phyloP scores from a whole-genome alignment of 2,329 filamentous ascomycete species.

The Sporothrix luriei region DNA sequence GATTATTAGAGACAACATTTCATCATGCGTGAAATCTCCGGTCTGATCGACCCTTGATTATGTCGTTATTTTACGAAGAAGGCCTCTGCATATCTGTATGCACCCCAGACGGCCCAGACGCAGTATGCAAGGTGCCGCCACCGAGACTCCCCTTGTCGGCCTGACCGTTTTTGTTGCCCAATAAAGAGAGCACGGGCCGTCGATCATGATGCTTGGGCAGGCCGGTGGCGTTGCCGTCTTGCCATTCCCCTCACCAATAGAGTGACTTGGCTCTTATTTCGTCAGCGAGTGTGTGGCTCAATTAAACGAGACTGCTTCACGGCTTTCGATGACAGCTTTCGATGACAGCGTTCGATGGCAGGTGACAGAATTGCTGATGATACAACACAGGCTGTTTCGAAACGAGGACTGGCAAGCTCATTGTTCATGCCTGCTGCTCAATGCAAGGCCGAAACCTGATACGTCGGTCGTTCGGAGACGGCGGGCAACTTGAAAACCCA shows the following conservation, averaged over 20 bases:
- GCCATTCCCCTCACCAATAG: constrained; percentile 7
- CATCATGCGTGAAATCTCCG: too few species aligned
- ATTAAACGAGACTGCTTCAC: background rate
- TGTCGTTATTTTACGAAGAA: too few species aligned
- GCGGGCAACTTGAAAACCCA: background rate
- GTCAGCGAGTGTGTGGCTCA: background rate
- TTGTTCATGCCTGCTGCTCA: constrained; percentile 19
- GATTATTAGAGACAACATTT: too few species aligned
- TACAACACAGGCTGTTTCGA: background rate
- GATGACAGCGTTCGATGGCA: too few species aligned
- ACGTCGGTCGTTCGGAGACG: constrained; percentile 25
- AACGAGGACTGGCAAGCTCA: background rate
- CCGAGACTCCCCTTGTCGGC: background rate
- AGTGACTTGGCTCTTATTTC: background rate
- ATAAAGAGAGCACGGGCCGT: constrained; percentile 9
- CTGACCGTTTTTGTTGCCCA: background rate
- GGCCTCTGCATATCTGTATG: constrained; percentile 6
- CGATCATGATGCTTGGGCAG: constrained; percentile 3
- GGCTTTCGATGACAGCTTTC: background rate
- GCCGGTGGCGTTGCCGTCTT: constrained; percentile 9
- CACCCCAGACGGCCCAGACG: constrained; percentile 14
- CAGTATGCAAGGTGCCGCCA: constrained; percentile 6
- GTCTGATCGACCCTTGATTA: too few species aligned
- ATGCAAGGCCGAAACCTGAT: constrained; percentile 26
- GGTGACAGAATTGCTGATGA: constrained; percentile 3